phyloP scores from a whole-genome alignment of 352 stramenopile species.

The Pilasporangium apinafurcum region DNA sequence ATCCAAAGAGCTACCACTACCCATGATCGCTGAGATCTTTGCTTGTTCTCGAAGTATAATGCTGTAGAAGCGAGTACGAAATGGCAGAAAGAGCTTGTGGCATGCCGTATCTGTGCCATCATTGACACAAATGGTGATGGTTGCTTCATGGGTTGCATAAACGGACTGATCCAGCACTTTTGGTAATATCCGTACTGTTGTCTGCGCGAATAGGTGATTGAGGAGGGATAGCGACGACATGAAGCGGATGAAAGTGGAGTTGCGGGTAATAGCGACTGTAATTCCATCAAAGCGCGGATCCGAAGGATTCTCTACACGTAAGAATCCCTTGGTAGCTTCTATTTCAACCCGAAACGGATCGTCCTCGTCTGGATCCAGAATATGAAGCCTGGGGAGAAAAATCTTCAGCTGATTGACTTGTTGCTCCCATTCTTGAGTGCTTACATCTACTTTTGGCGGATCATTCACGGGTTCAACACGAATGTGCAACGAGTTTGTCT shows the following conservation, averaged over 20 bases:
- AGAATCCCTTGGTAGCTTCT: slow-evolving; percentile 12
- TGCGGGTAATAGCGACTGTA: slow-evolving; percentile 6
- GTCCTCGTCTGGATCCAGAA: slow-evolving; percentile 23
- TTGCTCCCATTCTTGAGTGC: background rate
- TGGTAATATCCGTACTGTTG: slow-evolving; percentile 16
- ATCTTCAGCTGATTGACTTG: slow-evolving; percentile 11
- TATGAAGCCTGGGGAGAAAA: slow-evolving; percentile 22
- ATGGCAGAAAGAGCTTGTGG: slow-evolving; percentile 13
- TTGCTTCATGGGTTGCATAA: background rate
- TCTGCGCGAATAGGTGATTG: slow-evolving; percentile 19
- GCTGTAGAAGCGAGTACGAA: slow-evolving; percentile 5
- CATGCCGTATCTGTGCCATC: slow-evolving; percentile 15
- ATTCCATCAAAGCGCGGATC: slow-evolving; percentile 22
- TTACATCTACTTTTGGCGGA: slow-evolving; percentile 3
- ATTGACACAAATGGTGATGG: slow-evolving; percentile 13
- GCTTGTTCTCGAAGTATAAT: no score
- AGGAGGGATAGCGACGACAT: slow-evolving; percentile 16
- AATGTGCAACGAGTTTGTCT: slow-evolving; percentile 1
- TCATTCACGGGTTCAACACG: slow-evolving; percentile 17
- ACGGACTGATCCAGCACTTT: background rate
- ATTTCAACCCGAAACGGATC: slow-evolving; percentile 30
- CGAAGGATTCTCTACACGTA: slow-evolving; percentile 8
- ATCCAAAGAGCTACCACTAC: slow-evolving; percentile 7
- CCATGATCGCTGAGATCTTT: no score
- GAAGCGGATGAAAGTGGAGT: slow-evolving; percentile 6